Base-by-base conservation (phyloP, 2,329 filamentous ascomycete genomes). In the Orbilia brochopaga region DNA sequence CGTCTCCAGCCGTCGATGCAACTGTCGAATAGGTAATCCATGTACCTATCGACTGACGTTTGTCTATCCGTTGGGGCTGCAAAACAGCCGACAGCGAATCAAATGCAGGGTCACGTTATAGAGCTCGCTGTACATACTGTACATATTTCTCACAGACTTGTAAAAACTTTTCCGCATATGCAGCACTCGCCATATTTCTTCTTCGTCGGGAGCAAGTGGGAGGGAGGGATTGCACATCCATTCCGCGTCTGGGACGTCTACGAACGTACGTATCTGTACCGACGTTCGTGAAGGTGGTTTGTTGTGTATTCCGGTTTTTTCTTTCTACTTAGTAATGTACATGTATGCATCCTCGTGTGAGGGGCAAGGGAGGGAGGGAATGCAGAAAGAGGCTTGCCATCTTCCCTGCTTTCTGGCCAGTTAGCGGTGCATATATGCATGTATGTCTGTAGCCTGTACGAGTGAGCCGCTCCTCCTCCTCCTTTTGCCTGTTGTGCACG, bases 371-470 rank as follows among this genome's bases (percentile, higher is more conserved):
- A 59, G 66, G 66, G 35, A 54, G 50, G 37, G 40, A 51, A 51
- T 35, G 42, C 32, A 40, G 44, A 59, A 54, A 56, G 32, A 72
- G 17, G 44, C 60, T 57, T 63, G 66, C 21, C 48, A 42, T 60
- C 52, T 44, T 53, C 67, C 67, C 60, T 72, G 67, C 61, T 61
- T 56, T 65, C 58, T 65, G 42, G 67, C 67, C 67, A 72, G 67
- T 72, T 65, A 72, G 67, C 67, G 64, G 60, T 72, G 67, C 67
- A 72, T 72, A 35, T 65, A 72, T 72, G 67, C 67, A 72, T 19
- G 50, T 53, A 42, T 2, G 17, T 32, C 64, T 62, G 66, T 62
- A 70, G 66, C 37, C 51, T 72, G 67, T 72, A 72, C 65, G 67
- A n/a, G 60, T 59, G 58, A 64, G 53, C 51, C 57, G 61, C 67